These are phyloP conservation scores for Phyllostachys edulis DNA, from an alignment of 176 grass and related monocot species.

Conservation along the genomic window DNA sequence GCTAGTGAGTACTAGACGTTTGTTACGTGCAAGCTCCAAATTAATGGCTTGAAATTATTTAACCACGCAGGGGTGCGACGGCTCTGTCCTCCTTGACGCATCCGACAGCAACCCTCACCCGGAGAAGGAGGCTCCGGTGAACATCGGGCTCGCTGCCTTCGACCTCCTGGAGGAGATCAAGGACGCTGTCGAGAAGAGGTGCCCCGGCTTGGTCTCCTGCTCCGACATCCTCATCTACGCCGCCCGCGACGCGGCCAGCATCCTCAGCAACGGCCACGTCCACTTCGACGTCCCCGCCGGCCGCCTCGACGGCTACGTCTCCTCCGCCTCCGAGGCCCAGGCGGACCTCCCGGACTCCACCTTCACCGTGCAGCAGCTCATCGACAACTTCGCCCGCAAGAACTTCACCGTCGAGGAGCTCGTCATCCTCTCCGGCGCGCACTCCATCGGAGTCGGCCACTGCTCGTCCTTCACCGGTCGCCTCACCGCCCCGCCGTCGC, in stretches of 20 bases:
- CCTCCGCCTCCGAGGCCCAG: conserved; percentile 42
- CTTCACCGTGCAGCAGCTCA: conserved; percentile 23
- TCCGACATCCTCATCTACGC: conserved; percentile 64
- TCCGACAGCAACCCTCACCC: conserved; percentile 36
- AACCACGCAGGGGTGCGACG: conserved; percentile 54
- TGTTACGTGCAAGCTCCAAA: background rate
- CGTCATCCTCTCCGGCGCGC: conserved; percentile 64
- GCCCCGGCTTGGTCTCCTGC: conserved; percentile 61
- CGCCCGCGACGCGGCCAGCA: conserved; percentile 43
- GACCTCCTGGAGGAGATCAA: conserved; percentile 65
- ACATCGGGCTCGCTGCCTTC: conserved; percentile 51
- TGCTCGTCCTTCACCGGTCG: conserved; percentile 52
- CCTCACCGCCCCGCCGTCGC: conserved; percentile 16
- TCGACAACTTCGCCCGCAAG: conserved; percentile 45
- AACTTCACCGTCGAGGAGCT: conserved; percentile 60
- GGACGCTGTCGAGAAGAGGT: conserved; percentile 41
- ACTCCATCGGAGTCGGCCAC: conserved; percentile 62
- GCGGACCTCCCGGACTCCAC: conserved; percentile 47
- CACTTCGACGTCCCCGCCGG: conserved; percentile 57
- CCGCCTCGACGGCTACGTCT: conserved; percentile 56
- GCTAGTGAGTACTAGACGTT: background rate
- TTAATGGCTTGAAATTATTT: background rate
- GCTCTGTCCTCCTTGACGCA: conserved; percentile 49
- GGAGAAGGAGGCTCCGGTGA: conserved; percentile 49
- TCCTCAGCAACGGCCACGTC: conserved; percentile 44